Percentiles rank a stretch among this genome's conserved stretches.
Conservation (phyloP, 768 basidiomycete genomes). For the Boletales sp. region DNA sequence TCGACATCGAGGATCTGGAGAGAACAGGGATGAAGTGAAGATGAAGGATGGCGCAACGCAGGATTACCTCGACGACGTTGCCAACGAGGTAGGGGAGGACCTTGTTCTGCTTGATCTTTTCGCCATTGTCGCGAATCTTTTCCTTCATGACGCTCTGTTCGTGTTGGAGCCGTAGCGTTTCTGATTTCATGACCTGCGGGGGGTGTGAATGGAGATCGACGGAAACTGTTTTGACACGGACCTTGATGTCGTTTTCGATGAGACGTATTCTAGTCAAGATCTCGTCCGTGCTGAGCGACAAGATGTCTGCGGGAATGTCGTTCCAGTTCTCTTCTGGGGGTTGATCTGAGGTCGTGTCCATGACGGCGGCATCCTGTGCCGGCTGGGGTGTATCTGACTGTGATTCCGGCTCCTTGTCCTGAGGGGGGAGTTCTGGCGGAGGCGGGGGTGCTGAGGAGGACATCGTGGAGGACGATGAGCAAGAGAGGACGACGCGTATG, state of each 20-base stretch:
- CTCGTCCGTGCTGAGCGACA: slow-evolving; percentile 76
- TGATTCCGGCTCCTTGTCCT: slow-evolving; percentile 51
- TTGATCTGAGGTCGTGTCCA: slow-evolving; percentile 75
- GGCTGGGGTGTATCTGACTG: slow-evolving; percentile 29
- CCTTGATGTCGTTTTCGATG: slow-evolving; percentile 97
- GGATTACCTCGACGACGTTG: slow-evolving; percentile 87
- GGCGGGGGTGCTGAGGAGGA: slow-evolving; percentile 61
- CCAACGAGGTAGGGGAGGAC: slow-evolving; percentile 96
- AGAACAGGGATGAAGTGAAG: slow-evolving; percentile 3
- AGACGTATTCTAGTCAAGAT: slow-evolving; percentile 85
- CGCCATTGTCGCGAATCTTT: slow-evolving; percentile 96
- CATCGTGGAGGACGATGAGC: slow-evolving; percentile 30
- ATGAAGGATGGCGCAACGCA: not conserved
- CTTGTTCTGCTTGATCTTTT: slow-evolving; percentile 99
- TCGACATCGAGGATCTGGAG: slow-evolving; percentile 88
- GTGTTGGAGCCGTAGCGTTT: slow-evolving; percentile 86
- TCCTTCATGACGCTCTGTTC: slow-evolving; percentile 97
- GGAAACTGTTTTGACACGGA: slow-evolving; percentile 26
- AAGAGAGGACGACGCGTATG: too few species aligned
- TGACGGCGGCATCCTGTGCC: slow-evolving; percentile 39
- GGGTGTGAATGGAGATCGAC: not conserved
- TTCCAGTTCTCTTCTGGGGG: slow-evolving; percentile 79
- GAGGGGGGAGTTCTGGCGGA: slow-evolving; percentile 37
- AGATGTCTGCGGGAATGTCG: slow-evolving; percentile 89
- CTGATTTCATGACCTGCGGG: slow-evolving; percentile 90